Evolutionary conservation across 2,329 filamentous ascomycete genomes (phyloP).

Genomic region (Mycogone perniciosa): DNA sequence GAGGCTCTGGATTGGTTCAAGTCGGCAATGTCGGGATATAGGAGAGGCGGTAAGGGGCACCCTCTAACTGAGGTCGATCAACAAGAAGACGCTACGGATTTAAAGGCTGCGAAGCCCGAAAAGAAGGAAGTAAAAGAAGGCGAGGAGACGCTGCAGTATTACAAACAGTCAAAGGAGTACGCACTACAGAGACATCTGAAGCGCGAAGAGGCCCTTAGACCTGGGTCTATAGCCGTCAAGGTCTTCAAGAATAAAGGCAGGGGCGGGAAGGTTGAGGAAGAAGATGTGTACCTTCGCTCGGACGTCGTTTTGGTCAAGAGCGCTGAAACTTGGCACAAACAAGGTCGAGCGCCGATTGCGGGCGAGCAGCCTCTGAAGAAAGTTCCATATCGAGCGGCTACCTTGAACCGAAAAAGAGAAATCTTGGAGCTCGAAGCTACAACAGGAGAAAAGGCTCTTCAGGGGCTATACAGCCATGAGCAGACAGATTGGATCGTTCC

Average conservation of each 20-base stretch:
- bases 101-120: constrained; percentile 65
- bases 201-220: constrained; percentile 80
- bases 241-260: constrained; percentile 71
- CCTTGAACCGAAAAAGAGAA: constrained; percentile 77
- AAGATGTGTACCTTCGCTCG: constrained; percentile 71
- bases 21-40: constrained; percentile 68
- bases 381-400: constrained; percentile 87
- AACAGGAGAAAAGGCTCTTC: constrained; percentile 75
- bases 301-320: constrained; percentile 85
- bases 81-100: constrained; percentile 69
- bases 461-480: constrained; percentile 74
- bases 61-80: constrained; percentile 68
- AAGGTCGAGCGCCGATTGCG: constrained; percentile 68
- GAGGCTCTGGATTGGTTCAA: constrained; percentile 88
- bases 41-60: constrained; percentile 38
- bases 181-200: constrained; percentile 81
- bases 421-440: constrained; percentile 77
- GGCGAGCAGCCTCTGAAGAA: constrained; percentile 74
- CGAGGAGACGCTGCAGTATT: constrained; percentile 78
- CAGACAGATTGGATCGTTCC: constrained; percentile 98
- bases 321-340: constrained; percentile 95
- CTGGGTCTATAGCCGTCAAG: constrained; percentile 62
- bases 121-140: constrained; percentile 69
- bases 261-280: constrained; percentile 63
- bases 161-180: constrained; percentile 80